Conservation (phyloP, 371 early-diverging fungal species). For the Amoeboradix gromovi region DNA sequence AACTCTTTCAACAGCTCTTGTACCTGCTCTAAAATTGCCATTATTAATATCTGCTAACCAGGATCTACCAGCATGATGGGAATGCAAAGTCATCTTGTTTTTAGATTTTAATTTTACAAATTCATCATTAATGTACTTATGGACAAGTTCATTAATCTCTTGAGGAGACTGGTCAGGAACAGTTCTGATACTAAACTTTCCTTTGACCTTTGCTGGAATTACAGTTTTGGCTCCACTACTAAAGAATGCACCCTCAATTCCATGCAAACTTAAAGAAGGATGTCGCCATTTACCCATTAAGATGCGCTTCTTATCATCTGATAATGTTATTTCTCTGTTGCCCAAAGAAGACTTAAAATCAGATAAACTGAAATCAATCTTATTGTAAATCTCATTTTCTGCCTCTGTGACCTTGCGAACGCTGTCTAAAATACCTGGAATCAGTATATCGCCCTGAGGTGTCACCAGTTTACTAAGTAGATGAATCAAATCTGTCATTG, state of each 20-base stretch:
- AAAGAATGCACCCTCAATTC: conserved; percentile 73
- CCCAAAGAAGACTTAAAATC: conserved; percentile 56
- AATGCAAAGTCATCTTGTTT: conserved; percentile 38
- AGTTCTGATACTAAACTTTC: conserved; percentile 82
- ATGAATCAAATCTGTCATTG: conserved; percentile 66
- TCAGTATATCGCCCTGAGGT: conserved; percentile 52
- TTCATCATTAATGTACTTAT: conserved; percentile 35
- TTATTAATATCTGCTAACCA: conserved; percentile 74
- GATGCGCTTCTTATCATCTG: conserved; percentile 33
- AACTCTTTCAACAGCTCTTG: conserved; percentile 57
- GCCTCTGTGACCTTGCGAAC: conserved; percentile 11
- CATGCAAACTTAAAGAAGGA: conserved; percentile 81
- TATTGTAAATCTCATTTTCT: conserved; percentile 50
- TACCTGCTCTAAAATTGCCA: conserved; percentile 66
- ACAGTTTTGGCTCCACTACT: conserved; percentile 81
- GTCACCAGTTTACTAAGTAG: conserved; percentile 55
- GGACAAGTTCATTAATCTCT: conserved; percentile 36
- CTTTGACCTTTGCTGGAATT: conserved; percentile 72
- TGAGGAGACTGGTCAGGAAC: conserved; percentile 57
- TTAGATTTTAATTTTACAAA: conserved; percentile 61
- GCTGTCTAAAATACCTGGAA: conserved; percentile 44
- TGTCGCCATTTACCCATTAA: conserved; percentile 60
- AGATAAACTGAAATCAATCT: conserved; percentile 39
- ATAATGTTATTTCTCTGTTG: conserved; percentile 40
- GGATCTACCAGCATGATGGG: conserved; percentile 55